Evolutionary conservation across 108 stramenopile species (phyloP).

Genomic region (Mayamaea pseudoterrestris): DNA sequence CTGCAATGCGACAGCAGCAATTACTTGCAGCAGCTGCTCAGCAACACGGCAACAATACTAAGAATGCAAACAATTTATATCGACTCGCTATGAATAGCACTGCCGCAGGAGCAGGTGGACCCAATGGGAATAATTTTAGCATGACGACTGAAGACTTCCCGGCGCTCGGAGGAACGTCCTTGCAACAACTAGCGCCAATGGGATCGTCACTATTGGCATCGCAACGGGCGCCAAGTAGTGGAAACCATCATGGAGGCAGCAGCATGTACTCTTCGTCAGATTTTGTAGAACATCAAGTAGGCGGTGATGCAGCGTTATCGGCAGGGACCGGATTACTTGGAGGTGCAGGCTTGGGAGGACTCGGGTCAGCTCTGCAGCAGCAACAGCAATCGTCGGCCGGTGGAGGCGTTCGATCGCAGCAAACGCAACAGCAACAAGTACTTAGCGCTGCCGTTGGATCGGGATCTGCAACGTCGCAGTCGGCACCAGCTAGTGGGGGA

Average conservation of each 20-base stretch:
- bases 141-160: constrained; percentile 83
- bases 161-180: constrained; percentile 24
- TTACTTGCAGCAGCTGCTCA: constrained; percentile 44
- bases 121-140: constrained; percentile 60
- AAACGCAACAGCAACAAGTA: constrained; percentile 11
- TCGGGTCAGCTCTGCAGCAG: constrained; percentile 14
- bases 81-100: constrained; percentile 69
- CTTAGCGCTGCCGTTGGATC: constrained; percentile 9
- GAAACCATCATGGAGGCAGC: not conserved
- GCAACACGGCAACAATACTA: constrained; percentile 44
- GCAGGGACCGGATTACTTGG: constrained; percentile 23
- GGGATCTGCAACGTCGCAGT: constrained; percentile 17
- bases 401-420: constrained; percentile 6
- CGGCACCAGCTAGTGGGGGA: constrained; percentile 18
- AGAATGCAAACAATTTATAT: constrained; percentile 48
- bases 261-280: constrained; percentile 6
- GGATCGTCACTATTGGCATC: not conserved
- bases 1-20: constrained; percentile 63
- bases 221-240: not conserved
- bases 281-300: constrained; percentile 13
- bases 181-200: constrained; percentile 4
- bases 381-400: constrained; percentile 14
- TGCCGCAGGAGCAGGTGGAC: too few species aligned
- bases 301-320: constrained; percentile 18
- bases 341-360: constrained; percentile 24